Base-by-base conservation (phyloP, 2,329 filamentous ascomycete genomes). In the Teratosphaeria viscida region DNA sequence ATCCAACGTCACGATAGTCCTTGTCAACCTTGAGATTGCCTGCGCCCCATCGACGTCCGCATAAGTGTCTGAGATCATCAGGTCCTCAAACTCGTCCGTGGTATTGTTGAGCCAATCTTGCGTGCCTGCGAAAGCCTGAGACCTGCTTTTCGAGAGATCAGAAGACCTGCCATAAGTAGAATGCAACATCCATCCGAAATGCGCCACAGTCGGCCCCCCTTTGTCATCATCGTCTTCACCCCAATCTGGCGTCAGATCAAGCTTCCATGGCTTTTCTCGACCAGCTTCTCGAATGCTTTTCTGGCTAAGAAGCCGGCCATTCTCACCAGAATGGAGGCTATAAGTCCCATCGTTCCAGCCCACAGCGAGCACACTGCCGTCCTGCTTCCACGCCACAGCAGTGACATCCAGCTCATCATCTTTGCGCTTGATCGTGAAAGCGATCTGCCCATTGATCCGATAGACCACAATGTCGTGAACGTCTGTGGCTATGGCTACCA, bases 311-410 rank as follows among this genome's bases (percentile, higher is more conserved):
- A 66, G n/a, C 14, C 59, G 56, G 11, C 70, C 70, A 58, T 60
- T 65, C 23, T 66, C 69, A 14, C 76, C 70, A 74, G 74, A 70
- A 72, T 73, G 49, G 68, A 76, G 26, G 70, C 67, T 64, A 54
- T 64, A 71, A 6, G 83, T 82, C 32, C 89, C 88, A 76, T 95
- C 90, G 65, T 83, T 90, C 85, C 90, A 95, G 54, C 85, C 90
- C 14, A 94, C 84, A 14, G 90, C 90, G 58, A 96, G 81, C 52
- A 65, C 74, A 67, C 52, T 68, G 62, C 74, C 78, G 60, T 79
- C 77, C 39, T 74, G 75, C 62, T 78, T 78, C 78, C 78, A 80
- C 43, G 72, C 69, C 49, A 79, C 63, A 47, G 70, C 69, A 39
- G 73, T 71, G 12, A 79, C 70, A 12, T 59, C 65, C 14, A 56